Conservation (phyloP, 345 rosid genomes). For the Boechera divaricarpa region DNA sequence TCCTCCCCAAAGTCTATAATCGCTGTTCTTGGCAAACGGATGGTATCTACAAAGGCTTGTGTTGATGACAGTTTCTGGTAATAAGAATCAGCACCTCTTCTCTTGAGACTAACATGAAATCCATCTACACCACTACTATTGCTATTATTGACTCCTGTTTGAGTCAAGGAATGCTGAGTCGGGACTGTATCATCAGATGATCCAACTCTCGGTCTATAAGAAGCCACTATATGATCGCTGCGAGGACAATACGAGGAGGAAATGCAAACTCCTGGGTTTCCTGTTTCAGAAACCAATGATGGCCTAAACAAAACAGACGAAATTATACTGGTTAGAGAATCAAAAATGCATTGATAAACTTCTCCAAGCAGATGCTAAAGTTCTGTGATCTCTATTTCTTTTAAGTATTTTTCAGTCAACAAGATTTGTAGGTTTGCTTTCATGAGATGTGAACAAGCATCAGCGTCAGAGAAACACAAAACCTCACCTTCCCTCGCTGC, state of each 20-base stretch:
- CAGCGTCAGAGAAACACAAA: constrained; percentile 8
- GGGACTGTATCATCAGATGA: constrained; percentile 45
- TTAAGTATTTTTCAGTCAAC: not conserved
- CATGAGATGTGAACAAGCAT: constrained; percentile 1
- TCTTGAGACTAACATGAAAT: constrained; percentile 64
- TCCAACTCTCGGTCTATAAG: constrained; percentile 76
- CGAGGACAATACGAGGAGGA: constrained; percentile 67
- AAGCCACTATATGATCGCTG: constrained; percentile 66
- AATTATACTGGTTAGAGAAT: constrained; percentile 37
- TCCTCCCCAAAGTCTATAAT: constrained; percentile 56
- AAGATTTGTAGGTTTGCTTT: constrained; percentile 18
- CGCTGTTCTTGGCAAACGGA: constrained; percentile 70
- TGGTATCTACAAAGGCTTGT: constrained; percentile 58
- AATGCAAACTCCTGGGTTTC: constrained; percentile 76
- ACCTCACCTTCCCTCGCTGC: constrained; percentile 65
- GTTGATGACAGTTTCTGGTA: constrained; percentile 55
- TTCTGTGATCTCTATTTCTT: constrained; percentile 2
- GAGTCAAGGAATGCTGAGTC: constrained; percentile 56
- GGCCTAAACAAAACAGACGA: constrained; percentile 55
- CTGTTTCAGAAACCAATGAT: constrained; percentile 57
- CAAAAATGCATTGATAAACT: constrained; percentile 6
- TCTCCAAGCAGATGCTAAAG: constrained; percentile 8
- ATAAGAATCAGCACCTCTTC: constrained; percentile 44
- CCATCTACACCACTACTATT: constrained; percentile 57
- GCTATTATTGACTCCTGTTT: constrained; percentile 39